A percentile compares a stretch with the other conserved stretches of the same genome.
Evolutionary conservation across 306 rosid species (phyloP).

Genomic region (Acacia melanoxylon): DNA sequence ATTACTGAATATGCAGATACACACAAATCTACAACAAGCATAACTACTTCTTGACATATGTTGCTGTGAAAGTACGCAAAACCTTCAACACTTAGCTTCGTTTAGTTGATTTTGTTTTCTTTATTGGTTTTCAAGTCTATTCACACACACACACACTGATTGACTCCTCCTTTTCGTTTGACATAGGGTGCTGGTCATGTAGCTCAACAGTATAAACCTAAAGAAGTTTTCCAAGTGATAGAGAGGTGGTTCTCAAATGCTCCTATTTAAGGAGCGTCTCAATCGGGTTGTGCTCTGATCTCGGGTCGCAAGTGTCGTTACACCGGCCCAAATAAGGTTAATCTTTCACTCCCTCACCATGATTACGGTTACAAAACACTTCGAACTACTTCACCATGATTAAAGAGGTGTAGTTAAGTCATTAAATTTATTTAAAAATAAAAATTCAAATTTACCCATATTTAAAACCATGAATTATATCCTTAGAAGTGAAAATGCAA

Average conservation of each 20-base stretch:
- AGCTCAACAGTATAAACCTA: constrained; percentile 40
- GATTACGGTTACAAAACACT: too few species aligned
- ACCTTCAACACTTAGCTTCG: not conserved
- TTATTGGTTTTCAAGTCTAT: not conserved
- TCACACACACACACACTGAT: too few species aligned
- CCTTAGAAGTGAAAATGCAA: too few species aligned
- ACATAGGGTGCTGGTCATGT: constrained; percentile 50
- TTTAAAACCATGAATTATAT: too few species aligned
- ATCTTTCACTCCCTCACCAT: too few species aligned
- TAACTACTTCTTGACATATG: constrained; percentile 40
- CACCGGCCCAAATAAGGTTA: too few species aligned
- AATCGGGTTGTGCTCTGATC: too few species aligned
- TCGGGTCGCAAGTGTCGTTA: too few species aligned
- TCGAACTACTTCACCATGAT: too few species aligned
- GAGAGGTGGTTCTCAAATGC: constrained; percentile 44
- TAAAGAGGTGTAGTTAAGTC: too few species aligned
- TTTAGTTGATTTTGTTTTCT: not conserved
- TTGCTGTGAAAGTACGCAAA: constrained; percentile 38
- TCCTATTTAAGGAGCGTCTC: constrained; percentile 10
- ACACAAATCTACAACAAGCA: constrained; percentile 38
- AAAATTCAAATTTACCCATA: too few species aligned
- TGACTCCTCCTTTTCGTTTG: not conserved
- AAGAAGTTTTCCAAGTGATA: constrained; percentile 39
- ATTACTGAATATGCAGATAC: constrained; percentile 25
- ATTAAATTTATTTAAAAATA: too few species aligned